Evolutionary conservation across 257 asterid species (phyloP).

Genomic region (Nicotiana noctiflora): DNA sequence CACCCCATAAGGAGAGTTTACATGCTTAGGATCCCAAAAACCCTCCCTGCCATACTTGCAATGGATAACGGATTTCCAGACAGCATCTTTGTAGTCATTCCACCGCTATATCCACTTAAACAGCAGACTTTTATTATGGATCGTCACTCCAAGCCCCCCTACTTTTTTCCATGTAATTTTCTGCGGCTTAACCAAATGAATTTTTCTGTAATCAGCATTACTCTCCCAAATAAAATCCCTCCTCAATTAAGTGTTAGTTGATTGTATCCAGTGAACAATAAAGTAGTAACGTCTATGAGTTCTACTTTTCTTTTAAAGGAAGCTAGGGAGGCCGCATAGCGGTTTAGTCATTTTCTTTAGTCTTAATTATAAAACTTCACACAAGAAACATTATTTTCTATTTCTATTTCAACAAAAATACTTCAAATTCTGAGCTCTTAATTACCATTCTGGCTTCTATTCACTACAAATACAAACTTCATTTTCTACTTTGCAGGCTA

Average conservation of each 20-base stretch:
- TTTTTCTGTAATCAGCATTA: not conserved
- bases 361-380: not conserved
- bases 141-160: not conserved
- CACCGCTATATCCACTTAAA: too few relatives aligned
- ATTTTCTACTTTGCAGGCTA: slow-evolving; percentile 33
- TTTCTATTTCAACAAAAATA: not conserved
- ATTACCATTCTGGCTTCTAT: not conserved
- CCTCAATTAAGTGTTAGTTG: not conserved
- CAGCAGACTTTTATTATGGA: not conserved
- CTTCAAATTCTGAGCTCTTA: not conserved
- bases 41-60: not conserved
- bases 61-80: not conserved
- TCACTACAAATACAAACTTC: not conserved
- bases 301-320: not conserved
- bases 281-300: not conserved
- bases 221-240: not conserved
- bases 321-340: not conserved
- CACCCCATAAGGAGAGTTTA: not conserved
- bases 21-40: not conserved
- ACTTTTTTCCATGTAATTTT: not conserved
- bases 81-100: not conserved
- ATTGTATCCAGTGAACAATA: not conserved
- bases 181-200: not conserved
- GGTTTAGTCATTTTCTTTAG: not conserved
- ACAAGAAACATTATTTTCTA: not conserved